A percentile compares a stretch with the other conserved stretches of the same genome.
phyloP scores from a whole-genome alignment of 441 rosid species.

The Corymbia citriodora region DNA sequence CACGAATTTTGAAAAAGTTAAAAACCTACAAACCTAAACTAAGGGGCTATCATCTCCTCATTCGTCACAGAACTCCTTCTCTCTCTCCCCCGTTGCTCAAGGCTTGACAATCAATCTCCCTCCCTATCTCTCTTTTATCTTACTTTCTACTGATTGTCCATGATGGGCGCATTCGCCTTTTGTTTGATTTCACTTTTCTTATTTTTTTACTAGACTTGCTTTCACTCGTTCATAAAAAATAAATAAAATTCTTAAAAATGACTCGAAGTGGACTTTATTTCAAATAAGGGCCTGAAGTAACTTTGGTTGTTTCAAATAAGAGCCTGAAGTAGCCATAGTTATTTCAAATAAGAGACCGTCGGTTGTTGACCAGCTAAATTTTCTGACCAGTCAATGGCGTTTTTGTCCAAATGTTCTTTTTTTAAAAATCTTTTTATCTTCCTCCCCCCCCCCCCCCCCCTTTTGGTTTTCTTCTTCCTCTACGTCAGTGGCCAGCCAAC shows the following conservation, averaged over 20 bases:
- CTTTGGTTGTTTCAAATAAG: too few species aligned
- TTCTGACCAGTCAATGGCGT: too few species aligned
- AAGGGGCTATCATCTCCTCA: background rate
- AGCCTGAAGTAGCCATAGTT: too few species aligned
- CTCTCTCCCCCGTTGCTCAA: background rate
- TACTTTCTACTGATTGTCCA: background rate
- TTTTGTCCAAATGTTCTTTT: too few species aligned
- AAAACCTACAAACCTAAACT: background rate
- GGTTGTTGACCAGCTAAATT: too few species aligned
- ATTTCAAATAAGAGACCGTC: too few species aligned
- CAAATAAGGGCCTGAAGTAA: too few species aligned
- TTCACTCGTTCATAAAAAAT: background rate
- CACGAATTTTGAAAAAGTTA: background rate
- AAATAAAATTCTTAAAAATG: background rate
- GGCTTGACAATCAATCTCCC: background rate
- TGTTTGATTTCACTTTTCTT: background rate
- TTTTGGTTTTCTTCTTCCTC: too few species aligned
- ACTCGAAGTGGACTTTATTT: too few species aligned
- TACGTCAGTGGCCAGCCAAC: too few species aligned
- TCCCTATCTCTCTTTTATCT: background rate
- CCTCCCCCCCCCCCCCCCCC: accelerated
- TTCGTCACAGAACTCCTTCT: background rate
- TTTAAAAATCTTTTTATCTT: too few species aligned
- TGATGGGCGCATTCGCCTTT: background rate
- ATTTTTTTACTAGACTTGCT: background rate